Evolutionary conservation across 495 filamentous ascomycete genomes (phyloP).

Genomic region (Bacidia gigantensis): DNA sequence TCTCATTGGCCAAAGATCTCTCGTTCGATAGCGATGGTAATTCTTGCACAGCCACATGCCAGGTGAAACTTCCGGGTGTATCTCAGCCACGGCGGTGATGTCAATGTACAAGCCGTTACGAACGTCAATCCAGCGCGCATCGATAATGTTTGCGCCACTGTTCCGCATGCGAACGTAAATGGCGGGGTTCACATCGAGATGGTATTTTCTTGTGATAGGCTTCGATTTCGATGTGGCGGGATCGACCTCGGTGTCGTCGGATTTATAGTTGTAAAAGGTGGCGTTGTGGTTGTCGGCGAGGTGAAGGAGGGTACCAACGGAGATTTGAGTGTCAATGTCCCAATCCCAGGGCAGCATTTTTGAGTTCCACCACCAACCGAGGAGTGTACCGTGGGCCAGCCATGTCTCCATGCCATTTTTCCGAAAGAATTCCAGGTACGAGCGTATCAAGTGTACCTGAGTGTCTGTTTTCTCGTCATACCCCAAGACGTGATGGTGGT

Average conservation of each 20-base stretch:
- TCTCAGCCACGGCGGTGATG: constrained; percentile 66
- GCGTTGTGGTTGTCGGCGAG: constrained; percentile 52
- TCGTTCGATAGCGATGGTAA: constrained; percentile 50
- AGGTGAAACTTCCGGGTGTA: constrained; percentile 41
- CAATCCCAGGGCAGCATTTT: constrained; percentile 76
- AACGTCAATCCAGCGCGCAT: constrained; percentile 73
- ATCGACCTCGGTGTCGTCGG: constrained; percentile 13
- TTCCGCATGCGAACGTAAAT: constrained; percentile 43
- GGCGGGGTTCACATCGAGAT: constrained; percentile 70
- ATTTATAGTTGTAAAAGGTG: constrained; percentile 46
- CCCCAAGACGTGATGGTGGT: constrained; percentile 43
- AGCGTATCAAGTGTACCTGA: constrained; percentile 53
- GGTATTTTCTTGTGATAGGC: constrained; percentile 40
- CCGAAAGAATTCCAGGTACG: constrained; percentile 55
- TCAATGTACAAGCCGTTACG: constrained; percentile 72
- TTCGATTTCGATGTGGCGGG: constrained; percentile 6
- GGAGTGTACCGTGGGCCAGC: constrained; percentile 75
- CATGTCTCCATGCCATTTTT: constrained; percentile 61
- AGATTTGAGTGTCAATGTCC: constrained; percentile 77
- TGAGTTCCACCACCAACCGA: constrained; percentile 90
- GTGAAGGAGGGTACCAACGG: constrained; percentile 43
- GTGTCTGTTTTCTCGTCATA: constrained; percentile 51
- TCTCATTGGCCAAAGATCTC: constrained; percentile 40
- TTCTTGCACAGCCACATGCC: constrained; percentile 77
- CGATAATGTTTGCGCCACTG: constrained; percentile 65